These are phyloP conservation scores for Aspergillus melleus DNA, from an alignment of 2,329 filamentous ascomycete species.

Conservation along the genomic window DNA sequence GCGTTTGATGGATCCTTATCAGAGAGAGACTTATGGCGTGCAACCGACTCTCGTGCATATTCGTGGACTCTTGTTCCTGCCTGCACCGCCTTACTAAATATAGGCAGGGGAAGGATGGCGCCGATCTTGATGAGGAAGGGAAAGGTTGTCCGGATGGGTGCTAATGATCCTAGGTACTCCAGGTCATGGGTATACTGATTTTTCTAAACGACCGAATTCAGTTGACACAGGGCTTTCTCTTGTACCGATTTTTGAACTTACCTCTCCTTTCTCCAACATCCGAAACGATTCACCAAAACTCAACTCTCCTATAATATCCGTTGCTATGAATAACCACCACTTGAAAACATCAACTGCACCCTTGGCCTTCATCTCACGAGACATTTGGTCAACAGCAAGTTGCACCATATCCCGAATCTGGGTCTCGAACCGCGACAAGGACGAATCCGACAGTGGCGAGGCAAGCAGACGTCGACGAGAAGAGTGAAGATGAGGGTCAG, in stretches of 20 bases:
- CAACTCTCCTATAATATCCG: constrained; percentile 56
- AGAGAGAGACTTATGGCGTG: constrained; percentile 24
- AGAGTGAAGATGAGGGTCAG: constrained; percentile 36
- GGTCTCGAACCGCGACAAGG: constrained; percentile 38
- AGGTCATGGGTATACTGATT: constrained; percentile 46
- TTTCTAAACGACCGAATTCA: constrained; percentile 29
- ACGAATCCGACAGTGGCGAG: constrained; percentile 45
- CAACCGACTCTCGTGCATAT: constrained; percentile 27
- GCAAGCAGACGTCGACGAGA: constrained; percentile 34
- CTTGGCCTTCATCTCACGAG: constrained; percentile 41
- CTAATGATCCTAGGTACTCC: constrained; percentile 18
- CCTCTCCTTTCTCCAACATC: constrained; percentile 53
- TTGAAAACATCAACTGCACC: constrained; percentile 51
- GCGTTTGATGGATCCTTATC: constrained; percentile 10
- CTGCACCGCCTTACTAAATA: constrained; percentile 21
- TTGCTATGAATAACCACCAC: constrained; percentile 57
- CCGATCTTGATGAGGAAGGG: constrained; percentile 24
- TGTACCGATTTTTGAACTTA: constrained; percentile 18
- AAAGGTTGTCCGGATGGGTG: constrained; percentile 25
- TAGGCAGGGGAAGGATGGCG: constrained; percentile 22
- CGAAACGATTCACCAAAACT: constrained; percentile 58
- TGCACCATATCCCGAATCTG: constrained; percentile 39
- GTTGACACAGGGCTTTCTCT: neutral
- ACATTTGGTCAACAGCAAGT: constrained; percentile 47
- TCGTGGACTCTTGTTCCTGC: constrained; percentile 18